Conservation (phyloP, 208 protist genomes). For the Phytomonas serpens region DNA sequence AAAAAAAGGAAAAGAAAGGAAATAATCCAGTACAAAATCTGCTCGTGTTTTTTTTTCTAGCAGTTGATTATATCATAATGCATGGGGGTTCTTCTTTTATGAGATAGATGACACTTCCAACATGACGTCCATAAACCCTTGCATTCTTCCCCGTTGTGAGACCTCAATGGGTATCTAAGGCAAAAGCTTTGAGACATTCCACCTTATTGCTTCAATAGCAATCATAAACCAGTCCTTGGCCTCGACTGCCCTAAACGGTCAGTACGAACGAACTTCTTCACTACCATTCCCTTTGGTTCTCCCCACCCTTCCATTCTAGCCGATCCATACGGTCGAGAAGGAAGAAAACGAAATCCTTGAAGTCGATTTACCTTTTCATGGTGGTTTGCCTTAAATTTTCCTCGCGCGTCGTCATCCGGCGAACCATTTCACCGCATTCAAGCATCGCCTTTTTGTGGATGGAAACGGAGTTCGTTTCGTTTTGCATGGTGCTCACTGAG, state of each 20-base stretch:
- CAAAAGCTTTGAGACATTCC: background rate
- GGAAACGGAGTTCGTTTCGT: conserved; percentile 4
- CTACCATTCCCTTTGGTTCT: too few species aligned
- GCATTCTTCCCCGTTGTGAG: background rate
- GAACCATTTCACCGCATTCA: conserved; percentile 43
- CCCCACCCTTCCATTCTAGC: too few species aligned
- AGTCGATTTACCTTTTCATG: background rate
- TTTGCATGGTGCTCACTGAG: background rate
- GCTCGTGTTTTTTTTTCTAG: too few species aligned
- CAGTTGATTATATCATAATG: too few species aligned
- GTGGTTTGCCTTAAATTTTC: conserved; percentile 54
- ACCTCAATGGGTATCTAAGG: background rate
- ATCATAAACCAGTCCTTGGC: background rate
- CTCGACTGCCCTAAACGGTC: background rate
- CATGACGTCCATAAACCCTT: background rate
- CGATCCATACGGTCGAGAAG: background rate
- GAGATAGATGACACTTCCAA: too few species aligned
- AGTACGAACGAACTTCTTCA: too few species aligned
- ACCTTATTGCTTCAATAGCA: background rate
- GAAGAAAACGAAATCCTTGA: background rate
- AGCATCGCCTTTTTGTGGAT: conserved; percentile 43
- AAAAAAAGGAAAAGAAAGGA: too few species aligned
- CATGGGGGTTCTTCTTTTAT: too few species aligned
- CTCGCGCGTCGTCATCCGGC: conserved; percentile 58
- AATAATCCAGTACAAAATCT: too few species aligned